Evolutionary conservation across 179 eudicot species (phyloP).

Genomic region (Patellifolia procumbens): DNA sequence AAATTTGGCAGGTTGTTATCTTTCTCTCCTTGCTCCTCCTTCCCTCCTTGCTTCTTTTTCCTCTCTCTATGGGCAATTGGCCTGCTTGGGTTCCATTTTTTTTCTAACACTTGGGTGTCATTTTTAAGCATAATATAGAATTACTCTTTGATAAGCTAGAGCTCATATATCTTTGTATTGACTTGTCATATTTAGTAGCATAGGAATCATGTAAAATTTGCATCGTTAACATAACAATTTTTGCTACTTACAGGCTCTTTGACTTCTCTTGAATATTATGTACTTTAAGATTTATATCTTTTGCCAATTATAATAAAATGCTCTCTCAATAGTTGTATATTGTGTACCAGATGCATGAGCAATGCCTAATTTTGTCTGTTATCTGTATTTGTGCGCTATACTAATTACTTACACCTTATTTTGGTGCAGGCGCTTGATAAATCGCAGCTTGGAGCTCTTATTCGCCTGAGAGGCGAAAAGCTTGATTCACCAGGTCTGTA

Average conservation of each 20-base stretch:
- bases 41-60: too few species aligned
- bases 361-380: neutral
- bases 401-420: slow-evolving; percentile 13
- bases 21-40: neutral
- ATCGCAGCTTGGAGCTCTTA: slow-evolving; percentile 84
- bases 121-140: neutral
- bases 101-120: neutral
- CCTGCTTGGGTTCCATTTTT: neutral
- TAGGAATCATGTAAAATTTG: neutral
- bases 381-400: neutral
- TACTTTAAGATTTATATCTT: neutral
- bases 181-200: neutral
- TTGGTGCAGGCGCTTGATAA: slow-evolving; percentile 83
- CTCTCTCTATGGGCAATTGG: neutral
- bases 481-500: slow-evolving; percentile 83
- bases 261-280: neutral
- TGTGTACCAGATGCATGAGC: neutral
- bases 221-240: neutral
- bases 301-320: neutral
- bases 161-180: neutral
- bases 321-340: neutral
- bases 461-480: slow-evolving; percentile 75
- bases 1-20: slow-evolving; percentile 88
- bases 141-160: neutral
- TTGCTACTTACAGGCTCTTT: neutral